These are phyloP conservation scores for Beauveria medogensis DNA, from an alignment of 2,329 filamentous ascomycete species.

Conservation along the genomic window DNA sequence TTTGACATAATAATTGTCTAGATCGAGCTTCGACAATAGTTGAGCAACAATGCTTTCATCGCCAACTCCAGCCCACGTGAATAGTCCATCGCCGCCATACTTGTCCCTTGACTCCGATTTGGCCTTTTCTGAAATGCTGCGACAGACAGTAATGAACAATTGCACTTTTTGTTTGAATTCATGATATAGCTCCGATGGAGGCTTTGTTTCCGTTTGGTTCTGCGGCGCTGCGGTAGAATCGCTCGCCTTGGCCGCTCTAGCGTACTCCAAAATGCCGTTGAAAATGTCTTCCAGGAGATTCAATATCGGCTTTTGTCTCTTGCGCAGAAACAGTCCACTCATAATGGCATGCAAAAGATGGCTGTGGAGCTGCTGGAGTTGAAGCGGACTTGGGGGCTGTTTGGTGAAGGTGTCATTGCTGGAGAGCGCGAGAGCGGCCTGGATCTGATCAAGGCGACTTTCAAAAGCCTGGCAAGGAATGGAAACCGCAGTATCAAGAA, in stretches of 20 bases:
- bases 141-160: conserved; percentile 67
- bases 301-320: conserved; percentile 65
- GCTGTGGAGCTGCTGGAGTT: conserved; percentile 63
- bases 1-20: conserved; percentile 56
- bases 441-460: conserved; percentile 41
- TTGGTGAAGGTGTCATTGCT: not conserved
- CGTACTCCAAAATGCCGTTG: conserved; percentile 61
- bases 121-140: conserved; percentile 57
- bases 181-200: conserved; percentile 45
- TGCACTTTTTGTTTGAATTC: conserved; percentile 63
- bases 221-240: conserved; percentile 25
- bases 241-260: conserved; percentile 36
- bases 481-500: conserved; percentile 70
- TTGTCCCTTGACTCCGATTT: conserved; percentile 24
- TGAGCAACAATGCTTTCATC: conserved; percentile 57
- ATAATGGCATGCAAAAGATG: conserved; percentile 67
- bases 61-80: conserved; percentile 28
- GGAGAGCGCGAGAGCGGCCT: conserved; percentile 8
- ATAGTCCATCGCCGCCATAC: conserved; percentile 17
- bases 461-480: conserved; percentile 67
- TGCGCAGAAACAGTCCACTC: conserved; percentile 63
- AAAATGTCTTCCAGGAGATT: conserved; percentile 72
- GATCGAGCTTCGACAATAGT: conserved; percentile 61
- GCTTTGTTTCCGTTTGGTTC: conserved; percentile 13
- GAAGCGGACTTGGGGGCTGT: conserved; percentile 47